Conservation (phyloP, 179 eudicot species). For the Drosera spatulata region DNA sequence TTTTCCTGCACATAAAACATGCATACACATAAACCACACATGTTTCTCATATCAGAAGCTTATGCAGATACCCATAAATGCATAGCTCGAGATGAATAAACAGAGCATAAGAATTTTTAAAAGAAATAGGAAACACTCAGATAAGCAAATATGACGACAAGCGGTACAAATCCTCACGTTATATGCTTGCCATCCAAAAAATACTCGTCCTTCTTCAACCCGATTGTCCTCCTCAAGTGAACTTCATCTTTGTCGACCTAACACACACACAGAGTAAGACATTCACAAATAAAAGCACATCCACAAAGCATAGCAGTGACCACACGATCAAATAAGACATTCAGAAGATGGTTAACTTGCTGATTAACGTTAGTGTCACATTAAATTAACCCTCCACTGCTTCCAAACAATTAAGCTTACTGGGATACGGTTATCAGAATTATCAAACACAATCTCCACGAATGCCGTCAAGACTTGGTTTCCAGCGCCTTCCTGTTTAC, state of each 20-base stretch:
- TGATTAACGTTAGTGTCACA: background rate
- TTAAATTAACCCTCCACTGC: background rate
- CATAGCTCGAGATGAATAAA: too few relatives aligned
- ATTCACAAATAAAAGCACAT: too few relatives aligned
- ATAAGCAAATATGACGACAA: conserved; percentile 1
- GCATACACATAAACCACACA: background rate
- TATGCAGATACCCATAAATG: too few relatives aligned
- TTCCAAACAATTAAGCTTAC: conserved; percentile 20
- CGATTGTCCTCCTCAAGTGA: conserved; percentile 85
- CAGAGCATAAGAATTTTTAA: too few relatives aligned
- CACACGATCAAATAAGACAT: background rate
- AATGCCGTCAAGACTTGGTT: conserved; percentile 93
- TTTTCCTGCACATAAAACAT: conserved; percentile 51
- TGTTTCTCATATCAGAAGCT: background rate
- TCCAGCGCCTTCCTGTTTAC: conserved; percentile 89
- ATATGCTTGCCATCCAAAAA: conserved; percentile 98
- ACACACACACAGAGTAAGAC: too few relatives aligned
- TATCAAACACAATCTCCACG: conserved; percentile 98
- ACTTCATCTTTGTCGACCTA: conserved; percentile 98
- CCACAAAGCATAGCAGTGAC: background rate
- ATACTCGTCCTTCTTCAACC: conserved; percentile 93
- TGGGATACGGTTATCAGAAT: conserved; percentile 91
- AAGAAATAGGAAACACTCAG: background rate
- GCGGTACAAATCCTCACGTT: conserved; percentile 42
- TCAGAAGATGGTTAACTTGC: background rate